Conservation (phyloP, 768 basidiomycete species). For the Tricholoma sp. region DNA sequence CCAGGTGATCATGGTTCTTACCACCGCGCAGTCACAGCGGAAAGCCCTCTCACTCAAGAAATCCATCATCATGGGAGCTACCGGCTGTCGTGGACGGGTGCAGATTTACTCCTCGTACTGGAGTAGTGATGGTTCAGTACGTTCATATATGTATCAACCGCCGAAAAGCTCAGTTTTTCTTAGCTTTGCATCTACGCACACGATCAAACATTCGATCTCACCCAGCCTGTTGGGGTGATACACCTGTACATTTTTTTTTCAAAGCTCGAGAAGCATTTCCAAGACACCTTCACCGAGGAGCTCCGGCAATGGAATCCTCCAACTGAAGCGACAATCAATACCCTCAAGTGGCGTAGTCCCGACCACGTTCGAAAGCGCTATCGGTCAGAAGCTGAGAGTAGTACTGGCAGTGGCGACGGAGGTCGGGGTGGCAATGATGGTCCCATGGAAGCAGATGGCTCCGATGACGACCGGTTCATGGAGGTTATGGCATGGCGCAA, state of each 20-base stretch:
- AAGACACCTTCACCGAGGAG: too few species aligned
- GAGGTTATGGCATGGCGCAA: neutral
- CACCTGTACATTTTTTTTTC: too few species aligned
- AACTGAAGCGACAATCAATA: too few species aligned
- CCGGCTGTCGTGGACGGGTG: neutral
- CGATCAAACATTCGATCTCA: slow-evolving; percentile 4
- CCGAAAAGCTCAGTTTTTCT: neutral
- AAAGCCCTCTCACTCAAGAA: slow-evolving; percentile 9
- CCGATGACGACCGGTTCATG: neutral
- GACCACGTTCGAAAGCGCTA: too few species aligned
- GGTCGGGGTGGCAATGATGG: neutral
- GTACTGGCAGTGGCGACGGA: neutral
- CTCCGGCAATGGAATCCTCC: too few species aligned
- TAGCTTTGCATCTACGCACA: slow-evolving; percentile 1
- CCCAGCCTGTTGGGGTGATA: too few species aligned
- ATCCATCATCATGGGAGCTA: slow-evolving; percentile 8
- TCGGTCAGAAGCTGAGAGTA: neutral
- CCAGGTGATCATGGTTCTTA: slow-evolving; percentile 9
- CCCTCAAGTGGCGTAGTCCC: too few species aligned
- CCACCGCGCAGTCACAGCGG: slow-evolving; percentile 6
- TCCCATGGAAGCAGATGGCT: neutral
- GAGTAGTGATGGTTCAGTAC: neutral
- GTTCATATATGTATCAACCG: neutral
- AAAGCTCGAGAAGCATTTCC: too few species aligned
- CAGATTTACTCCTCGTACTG: neutral